Conservation (phyloP, 2,329 filamentous ascomycete species). For the Didymella pinodella region DNA sequence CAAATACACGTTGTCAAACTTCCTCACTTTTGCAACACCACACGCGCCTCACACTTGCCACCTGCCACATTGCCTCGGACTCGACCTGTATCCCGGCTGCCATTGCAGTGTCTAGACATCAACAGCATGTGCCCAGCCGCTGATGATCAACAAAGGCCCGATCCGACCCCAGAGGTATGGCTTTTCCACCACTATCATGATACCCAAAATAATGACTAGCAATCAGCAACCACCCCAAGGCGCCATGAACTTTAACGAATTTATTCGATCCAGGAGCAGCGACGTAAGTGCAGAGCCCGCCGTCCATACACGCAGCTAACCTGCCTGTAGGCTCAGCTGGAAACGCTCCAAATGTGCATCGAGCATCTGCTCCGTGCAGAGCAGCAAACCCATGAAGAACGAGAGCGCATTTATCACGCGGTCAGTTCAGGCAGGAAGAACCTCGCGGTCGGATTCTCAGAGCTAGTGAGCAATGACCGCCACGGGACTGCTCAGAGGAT, state of each 20-base stretch:
- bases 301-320: not conserved
- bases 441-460: not conserved
- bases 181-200: not conserved
- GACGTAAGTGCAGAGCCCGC: not conserved
- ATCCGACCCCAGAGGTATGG: conserved; percentile 1
- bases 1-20: not conserved
- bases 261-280: not conserved
- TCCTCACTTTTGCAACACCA: not conserved
- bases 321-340: conserved; percentile 28
- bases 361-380: not conserved
- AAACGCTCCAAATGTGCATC: conserved; percentile 47
- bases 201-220: not conserved
- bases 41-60: not conserved
- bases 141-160: conserved; percentile 2
- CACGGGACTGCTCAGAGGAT: not conserved
- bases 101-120: not conserved
- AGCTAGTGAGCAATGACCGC: not conserved
- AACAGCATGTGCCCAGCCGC: not conserved
- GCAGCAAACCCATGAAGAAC: not conserved
- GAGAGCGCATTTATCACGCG: not conserved
- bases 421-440: not conserved
- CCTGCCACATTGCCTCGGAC: not conserved
- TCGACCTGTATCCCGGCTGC: not conserved
- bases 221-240: conserved; percentile 2
- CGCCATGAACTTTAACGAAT: conserved; percentile 1